A percentile compares a stretch with the other conserved stretches of the same genome.
phyloP scores from a whole-genome alignment of 768 basidiomycete species.

The Leucocoprinus leucothites region DNA sequence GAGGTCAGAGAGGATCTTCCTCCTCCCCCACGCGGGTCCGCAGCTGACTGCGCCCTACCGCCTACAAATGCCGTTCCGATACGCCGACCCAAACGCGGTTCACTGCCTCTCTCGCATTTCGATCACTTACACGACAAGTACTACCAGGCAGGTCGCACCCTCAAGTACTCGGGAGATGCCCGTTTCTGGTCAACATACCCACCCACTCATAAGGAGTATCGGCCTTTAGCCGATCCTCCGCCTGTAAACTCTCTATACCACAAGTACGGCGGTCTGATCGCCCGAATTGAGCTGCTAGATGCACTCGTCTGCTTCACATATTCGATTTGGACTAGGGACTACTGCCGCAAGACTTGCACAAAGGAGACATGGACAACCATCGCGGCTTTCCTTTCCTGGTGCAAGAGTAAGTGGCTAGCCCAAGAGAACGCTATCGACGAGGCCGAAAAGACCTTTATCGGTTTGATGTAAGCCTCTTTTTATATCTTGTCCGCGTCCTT shows the following conservation, averaged over 20 bases:
- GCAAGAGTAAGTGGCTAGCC: slow-evolving; percentile 63
- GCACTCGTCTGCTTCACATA: slow-evolving; percentile 83
- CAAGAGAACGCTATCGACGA: slow-evolving; percentile 45
- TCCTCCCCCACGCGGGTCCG: slow-evolving; percentile 19
- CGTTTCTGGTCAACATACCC: slow-evolving; percentile 76
- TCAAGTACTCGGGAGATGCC: slow-evolving; percentile 83
- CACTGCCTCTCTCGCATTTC: slow-evolving; percentile 42
- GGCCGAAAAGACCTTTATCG: slow-evolving; percentile 63
- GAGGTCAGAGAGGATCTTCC: slow-evolving; percentile 42
- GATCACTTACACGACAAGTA: slow-evolving; percentile 69
- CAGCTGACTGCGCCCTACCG: slow-evolving; percentile 7
- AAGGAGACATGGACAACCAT: slow-evolving; percentile 67
- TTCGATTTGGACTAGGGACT: slow-evolving; percentile 77
- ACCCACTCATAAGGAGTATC: slow-evolving; percentile 59
- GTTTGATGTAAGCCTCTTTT: slow-evolving; percentile 66
- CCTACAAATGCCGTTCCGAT: slow-evolving; percentile 48
- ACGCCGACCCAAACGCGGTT: slow-evolving; percentile 64
- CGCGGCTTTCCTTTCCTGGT: slow-evolving; percentile 67
- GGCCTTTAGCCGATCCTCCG: slow-evolving; percentile 61
- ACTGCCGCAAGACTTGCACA: slow-evolving; percentile 50
- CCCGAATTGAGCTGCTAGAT: slow-evolving; percentile 76
- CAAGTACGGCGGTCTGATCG: slow-evolving; percentile 71
- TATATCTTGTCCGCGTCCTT: slow-evolving; percentile 24
- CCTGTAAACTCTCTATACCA: slow-evolving; percentile 67
- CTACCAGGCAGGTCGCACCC: slow-evolving; percentile 62